Evolutionary conservation across 1,139 yeast species (phyloP).

Genomic region (Lodderomyces elongisporus): DNA sequence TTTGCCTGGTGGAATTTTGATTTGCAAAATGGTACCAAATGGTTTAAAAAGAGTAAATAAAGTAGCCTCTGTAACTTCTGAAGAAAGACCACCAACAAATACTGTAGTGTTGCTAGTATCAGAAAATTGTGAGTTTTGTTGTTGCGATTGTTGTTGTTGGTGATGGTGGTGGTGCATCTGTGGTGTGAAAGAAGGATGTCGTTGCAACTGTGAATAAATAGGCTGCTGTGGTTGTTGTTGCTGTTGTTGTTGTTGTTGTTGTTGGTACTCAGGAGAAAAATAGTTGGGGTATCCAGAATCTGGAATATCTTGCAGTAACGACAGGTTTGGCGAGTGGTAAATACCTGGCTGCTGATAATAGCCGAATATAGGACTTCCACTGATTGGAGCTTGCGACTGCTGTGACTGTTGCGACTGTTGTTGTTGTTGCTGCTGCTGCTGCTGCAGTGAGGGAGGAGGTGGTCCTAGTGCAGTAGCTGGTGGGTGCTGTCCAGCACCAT

Average conservation of each 20-base stretch:
- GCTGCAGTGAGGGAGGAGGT: not conserved
- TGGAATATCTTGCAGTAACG: not conserved
- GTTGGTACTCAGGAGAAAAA: not conserved
- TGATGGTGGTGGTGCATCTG: conserved; percentile 8
- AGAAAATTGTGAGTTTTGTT: conserved; percentile 39
- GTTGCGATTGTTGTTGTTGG: conserved; percentile 20
- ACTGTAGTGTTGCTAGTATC: conserved; percentile 89
- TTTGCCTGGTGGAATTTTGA: conserved; percentile 86
- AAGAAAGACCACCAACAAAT: conserved; percentile 86
- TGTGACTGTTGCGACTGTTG: not conserved
- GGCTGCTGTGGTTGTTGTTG: conserved; percentile 22
- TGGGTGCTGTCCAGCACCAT: too few species aligned
- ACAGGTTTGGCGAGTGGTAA: not conserved
- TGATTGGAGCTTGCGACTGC: conserved; percentile 4
- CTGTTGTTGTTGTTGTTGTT: not conserved
- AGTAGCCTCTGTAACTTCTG: conserved; percentile 72
- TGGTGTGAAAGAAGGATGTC: too few species aligned
- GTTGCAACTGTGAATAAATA: not conserved
- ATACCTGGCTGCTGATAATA: conserved; percentile 7
- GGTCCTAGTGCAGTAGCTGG: not conserved
- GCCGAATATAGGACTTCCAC: conserved; percentile 10
- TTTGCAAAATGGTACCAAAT: conserved; percentile 79
- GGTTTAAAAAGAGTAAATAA: conserved; percentile 71
- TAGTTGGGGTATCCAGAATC: not conserved
- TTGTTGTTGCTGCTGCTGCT: not conserved